Base-by-base conservation (phyloP, 2,329 filamentous ascomycete genomes). In the Pestalotiopsis sp. region DNA sequence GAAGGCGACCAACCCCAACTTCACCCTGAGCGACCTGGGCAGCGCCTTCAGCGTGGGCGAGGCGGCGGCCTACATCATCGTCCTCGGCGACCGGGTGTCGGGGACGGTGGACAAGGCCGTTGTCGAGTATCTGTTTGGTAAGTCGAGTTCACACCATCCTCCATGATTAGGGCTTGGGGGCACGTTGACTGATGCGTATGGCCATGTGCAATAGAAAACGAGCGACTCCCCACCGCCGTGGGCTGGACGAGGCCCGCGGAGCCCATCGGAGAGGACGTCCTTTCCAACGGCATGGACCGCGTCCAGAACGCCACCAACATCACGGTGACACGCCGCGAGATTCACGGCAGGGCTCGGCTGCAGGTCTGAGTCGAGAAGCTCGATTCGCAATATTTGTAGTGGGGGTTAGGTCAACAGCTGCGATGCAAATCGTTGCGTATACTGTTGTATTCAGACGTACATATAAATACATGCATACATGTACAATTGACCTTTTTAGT, bases 1-100 rank as follows among this genome's bases (percentile, higher is more conserved):
- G 1, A 79, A 79, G 27, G 79, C 84, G 0, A 80, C 73, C 63
- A 88, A 88, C 71, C 85, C 86, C 0, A 78, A 78, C 0, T 88
- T 69, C 49, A 59, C 66, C n/a, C 57, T 74, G 12, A 71, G 69
- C 17, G 64, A 70, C n/a, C 25, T 71, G 11, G 72, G 72, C 17
- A 62, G 39, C 1, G 23, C 3, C 5, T 72, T 73, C 31, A 70
- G 68, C 62, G 52, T 69, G 2, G 70, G 70, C 12, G 72, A 74
- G 67, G 58, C 70, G 1, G 70, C 66, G 9, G 72, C 72, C 20
- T 74, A 73, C 25, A 41, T 71, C 31, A 23, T 57, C 3, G 64
- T 72, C 7, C 56, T 74, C 6, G 72, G 72, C 12, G 70, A 71
- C 25, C 68, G 69, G 38, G 59, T 41, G 6, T 61, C 68, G 4